These are phyloP conservation scores for Podospora bellae-mahoneyi DNA, from an alignment of 495 filamentous ascomycete species.

Conservation along the genomic window DNA sequence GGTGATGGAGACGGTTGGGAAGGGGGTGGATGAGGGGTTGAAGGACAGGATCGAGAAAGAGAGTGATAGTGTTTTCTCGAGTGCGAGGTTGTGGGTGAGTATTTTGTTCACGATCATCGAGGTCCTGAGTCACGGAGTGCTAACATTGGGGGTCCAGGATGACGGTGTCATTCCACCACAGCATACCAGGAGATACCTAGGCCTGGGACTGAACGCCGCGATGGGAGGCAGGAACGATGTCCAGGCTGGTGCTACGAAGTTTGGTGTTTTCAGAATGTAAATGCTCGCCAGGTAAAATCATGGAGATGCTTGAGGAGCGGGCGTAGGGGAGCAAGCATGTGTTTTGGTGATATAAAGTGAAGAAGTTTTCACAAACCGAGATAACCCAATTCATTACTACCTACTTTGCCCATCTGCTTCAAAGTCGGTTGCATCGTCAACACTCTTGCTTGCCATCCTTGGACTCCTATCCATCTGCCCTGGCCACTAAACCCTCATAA, in stretches of 20 bases:
- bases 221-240: slow-evolving; percentile 62
- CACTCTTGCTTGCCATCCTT: neutral
- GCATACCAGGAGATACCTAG: slow-evolving; percentile 80
- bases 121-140: slow-evolving; percentile 10
- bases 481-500: too few species aligned
- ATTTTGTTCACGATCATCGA: neutral
- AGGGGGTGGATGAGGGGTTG: slow-evolving; percentile 74
- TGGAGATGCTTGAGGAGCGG: slow-evolving; percentile 2
- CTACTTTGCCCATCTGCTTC: neutral
- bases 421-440: neutral
- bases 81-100: slow-evolving; percentile 81
- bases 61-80: slow-evolving; percentile 83
- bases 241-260: slow-evolving; percentile 63
- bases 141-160: slow-evolving; percentile 48
- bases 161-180: slow-evolving; percentile 90
- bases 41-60: slow-evolving; percentile 84
- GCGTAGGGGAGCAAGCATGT: slow-evolving; percentile 3
- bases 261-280: slow-evolving; percentile 97
- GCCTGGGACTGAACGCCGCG: slow-evolving; percentile 75
- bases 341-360: neutral
- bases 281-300: neutral
- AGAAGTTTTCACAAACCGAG: neutral
- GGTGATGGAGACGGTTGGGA: slow-evolving; percentile 94
- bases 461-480: too few species aligned
- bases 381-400: neutral